Base-by-base conservation (phyloP, 2,329 filamentous ascomycete species). In the Arthroderma sp. region DNA sequence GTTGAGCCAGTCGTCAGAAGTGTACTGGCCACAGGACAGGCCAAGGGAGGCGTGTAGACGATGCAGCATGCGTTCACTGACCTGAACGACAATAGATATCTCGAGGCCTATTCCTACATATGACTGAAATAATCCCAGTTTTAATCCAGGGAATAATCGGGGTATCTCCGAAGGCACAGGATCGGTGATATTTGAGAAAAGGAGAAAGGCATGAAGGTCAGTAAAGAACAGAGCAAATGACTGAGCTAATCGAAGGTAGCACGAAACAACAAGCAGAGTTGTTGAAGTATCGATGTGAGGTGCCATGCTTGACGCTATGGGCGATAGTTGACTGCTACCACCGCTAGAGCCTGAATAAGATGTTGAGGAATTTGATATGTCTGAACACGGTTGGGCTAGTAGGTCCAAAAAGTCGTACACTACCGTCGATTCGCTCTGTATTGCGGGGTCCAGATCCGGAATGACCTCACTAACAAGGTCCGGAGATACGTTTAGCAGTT, bases 11-110 rank as follows among this genome's bases (percentile, higher is more conserved):
- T n/a, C 15, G 4, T 33, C 49, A 17, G 49, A 19, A n/a, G 4
- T 13, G 25, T 21, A 19, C 25, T 53, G 28, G 23, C 28, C n/a
- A 17, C 49, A 23, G 19, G 28, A 35, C 17, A 53, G 11, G 28
- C 49, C 49, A 17, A 53, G 49, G 8, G 49, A 33, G 15, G 8
- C 9, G 11, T 53, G 49, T 4, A 53, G 49, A 7, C 49, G 49
- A 21, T 33, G n/a, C 28, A 53, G n/a, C 49, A 53, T 53, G 19
- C 19, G 49, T 21, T 53, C 49, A 6, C 49, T 53, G 33, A 53
- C 28, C 15, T 53, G 49, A 19, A 53, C 25, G 19, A 31, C 49
- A 15, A 35, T 53, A 11, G 49, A 53, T 33, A 53, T 53, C 33
- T 53, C 49, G 3, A 35, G 25, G 1, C 49, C 25, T 17, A 35